phyloP scores from a whole-genome alignment of 306 rosid species.

The Dryas octopetala region DNA sequence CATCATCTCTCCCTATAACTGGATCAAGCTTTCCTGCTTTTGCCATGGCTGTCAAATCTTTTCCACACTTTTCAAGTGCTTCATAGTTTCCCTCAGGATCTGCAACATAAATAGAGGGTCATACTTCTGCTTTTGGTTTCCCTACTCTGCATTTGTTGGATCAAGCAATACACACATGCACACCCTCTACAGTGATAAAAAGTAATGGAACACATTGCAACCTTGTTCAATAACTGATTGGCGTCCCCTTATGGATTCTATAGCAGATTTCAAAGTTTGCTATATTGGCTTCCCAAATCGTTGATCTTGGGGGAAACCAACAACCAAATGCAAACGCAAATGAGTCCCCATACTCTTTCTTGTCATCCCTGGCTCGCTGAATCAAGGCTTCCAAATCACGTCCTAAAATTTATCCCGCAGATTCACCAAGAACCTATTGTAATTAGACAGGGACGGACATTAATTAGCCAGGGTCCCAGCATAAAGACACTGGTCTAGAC shows the following conservation, averaged over 20 bases:
- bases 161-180: neutral
- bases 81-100: constrained; percentile 99
- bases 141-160: neutral
- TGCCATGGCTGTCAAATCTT: constrained; percentile 97
- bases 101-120: constrained; percentile 31
- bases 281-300: constrained; percentile 83
- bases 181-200: constrained; percentile 5
- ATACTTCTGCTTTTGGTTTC: neutral
- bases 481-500: neutral
- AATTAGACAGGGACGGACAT: constrained; percentile 20
- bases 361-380: constrained; percentile 84
- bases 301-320: constrained; percentile 74
- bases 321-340: constrained; percentile 96
- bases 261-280: constrained; percentile 67
- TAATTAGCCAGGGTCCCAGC: constrained; percentile 17
- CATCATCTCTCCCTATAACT: constrained; percentile 99
- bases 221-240: constrained; percentile 99
- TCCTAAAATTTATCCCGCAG: constrained; percentile 84
- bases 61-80: constrained; percentile 91
- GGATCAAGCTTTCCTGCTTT: constrained; percentile 95
- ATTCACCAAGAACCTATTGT: constrained; percentile 75
- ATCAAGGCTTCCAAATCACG: constrained; percentile 94
- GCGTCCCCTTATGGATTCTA: constrained; percentile 85
- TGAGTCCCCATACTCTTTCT: constrained; percentile 91
- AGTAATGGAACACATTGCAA: constrained; percentile 22